These are phyloP conservation scores for Cylindrotheca closterium DNA, from an alignment of 108 stramenopile genomes.

Conservation along the genomic window DNA sequence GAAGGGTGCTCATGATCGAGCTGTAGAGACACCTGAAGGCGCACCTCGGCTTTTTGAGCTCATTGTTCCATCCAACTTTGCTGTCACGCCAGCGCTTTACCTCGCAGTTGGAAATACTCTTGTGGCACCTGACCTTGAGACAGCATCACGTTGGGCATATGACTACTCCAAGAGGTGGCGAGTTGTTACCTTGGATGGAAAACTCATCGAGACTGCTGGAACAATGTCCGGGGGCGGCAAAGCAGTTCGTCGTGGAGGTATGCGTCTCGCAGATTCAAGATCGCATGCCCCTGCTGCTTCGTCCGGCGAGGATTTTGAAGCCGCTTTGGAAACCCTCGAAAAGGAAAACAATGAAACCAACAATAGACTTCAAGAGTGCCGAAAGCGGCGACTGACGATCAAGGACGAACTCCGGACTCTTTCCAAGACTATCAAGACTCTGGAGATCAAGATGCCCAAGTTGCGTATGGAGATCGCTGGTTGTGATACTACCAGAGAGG, in stretches of 20 bases:
- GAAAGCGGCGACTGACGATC: conserved; percentile 55
- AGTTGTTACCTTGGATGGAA: conserved; percentile 92
- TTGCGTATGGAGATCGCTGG: conserved; percentile 79
- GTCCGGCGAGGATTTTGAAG: conserved; percentile 40
- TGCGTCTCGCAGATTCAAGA: conserved; percentile 73
- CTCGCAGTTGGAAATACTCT: conserved; percentile 94
- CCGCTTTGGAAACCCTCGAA: conserved; percentile 56
- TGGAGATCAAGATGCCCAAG: conserved; percentile 77
- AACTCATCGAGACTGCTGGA: conserved; percentile 96
- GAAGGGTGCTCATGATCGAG: conserved; percentile 85
- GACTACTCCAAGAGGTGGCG: conserved; percentile 88
- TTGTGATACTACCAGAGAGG: conserved; percentile 79
- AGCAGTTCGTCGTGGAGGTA: conserved; percentile 74
- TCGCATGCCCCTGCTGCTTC: conserved; percentile 18
- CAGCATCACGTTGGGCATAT: conserved; percentile 92
- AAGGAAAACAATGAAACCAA: conserved; percentile 47
- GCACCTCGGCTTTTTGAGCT: conserved; percentile 94
- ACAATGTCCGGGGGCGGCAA: conserved; percentile 99
- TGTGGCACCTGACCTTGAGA: conserved; percentile 93
- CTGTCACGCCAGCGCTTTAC: conserved; percentile 90
- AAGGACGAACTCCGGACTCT: conserved; percentile 66
- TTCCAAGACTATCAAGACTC: conserved; percentile 58
- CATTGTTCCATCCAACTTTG: conserved; percentile 61
- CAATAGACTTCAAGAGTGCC: conserved; percentile 54
- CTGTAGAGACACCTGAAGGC: conserved; percentile 81